These are phyloP conservation scores for Paraurostyla sp. DNA, from an alignment of 73 alveolate genomes.

Conservation along the genomic window DNA sequence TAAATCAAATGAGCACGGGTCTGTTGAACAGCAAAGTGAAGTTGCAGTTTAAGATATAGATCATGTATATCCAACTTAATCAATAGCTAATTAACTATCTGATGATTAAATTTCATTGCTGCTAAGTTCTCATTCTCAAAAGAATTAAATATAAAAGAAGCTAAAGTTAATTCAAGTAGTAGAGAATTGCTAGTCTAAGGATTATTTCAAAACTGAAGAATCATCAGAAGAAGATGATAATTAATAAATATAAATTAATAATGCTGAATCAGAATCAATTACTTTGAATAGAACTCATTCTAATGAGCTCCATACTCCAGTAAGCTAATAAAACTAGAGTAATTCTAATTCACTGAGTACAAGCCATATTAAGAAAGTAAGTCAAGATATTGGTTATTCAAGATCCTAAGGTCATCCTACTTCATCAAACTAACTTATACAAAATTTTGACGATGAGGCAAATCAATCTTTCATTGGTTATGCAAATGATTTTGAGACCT, in stretches of 20 bases:
- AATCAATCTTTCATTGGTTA: background rate
- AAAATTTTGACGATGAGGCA: constrained; percentile 9
- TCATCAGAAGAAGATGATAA: background rate
- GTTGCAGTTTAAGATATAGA: background rate
- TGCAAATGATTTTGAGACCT: constrained; percentile 11
- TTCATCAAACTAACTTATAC: background rate
- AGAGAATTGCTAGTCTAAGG: background rate
- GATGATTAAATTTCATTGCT: constrained; percentile 29
- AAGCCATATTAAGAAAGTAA: background rate
- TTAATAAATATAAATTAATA: background rate
- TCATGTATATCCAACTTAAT: constrained; percentile 23
- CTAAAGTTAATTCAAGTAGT: background rate
- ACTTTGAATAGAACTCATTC: background rate
- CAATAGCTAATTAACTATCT: constrained; percentile 32
- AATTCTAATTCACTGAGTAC: background rate
- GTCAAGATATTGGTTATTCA: background rate
- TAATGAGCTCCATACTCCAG: constrained; percentile 2
- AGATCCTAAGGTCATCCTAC: background rate
- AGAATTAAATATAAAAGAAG: background rate
- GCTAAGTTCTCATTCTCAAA: background rate
- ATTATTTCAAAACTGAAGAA: background rate
- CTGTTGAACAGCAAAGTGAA: background rate
- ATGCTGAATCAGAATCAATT: background rate
- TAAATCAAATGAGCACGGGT: background rate
- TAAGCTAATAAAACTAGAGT: background rate